A percentile compares a stretch with the other conserved stretches of the same genome.
phyloP scores from a whole-genome alignment of 2,329 filamentous ascomycete species.

The Ramularia endophylla region DNA sequence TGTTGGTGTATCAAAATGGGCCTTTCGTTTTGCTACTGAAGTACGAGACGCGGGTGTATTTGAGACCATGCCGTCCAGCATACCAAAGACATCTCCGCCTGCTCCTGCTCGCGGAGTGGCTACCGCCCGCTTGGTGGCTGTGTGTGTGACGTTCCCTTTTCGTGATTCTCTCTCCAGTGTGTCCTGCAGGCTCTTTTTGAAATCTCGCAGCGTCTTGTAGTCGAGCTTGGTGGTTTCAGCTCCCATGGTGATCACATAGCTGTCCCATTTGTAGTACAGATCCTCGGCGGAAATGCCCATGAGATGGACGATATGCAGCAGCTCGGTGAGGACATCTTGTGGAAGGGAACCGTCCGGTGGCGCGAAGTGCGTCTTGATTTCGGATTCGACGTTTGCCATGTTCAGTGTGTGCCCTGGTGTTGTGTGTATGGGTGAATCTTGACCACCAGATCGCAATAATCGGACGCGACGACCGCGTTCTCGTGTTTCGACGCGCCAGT shows the following conservation, averaged over 20 bases:
- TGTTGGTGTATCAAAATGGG: conserved; percentile 45
- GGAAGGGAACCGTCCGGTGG: conserved; percentile 52
- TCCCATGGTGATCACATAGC: conserved; percentile 93
- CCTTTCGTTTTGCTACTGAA: conserved; percentile 44
- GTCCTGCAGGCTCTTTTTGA: conserved; percentile 86
- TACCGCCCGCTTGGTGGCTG: conserved; percentile 57
- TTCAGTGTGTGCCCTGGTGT: too few relatives aligned
- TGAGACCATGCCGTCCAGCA: conserved; percentile 44
- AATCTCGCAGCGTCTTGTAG: conserved; percentile 63
- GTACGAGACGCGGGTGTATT: conserved; percentile 35
- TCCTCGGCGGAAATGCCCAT: conserved; percentile 78
- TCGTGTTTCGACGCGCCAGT: too few relatives aligned
- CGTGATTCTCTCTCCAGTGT: conserved; percentile 70
- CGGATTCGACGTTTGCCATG: conserved; percentile 20
- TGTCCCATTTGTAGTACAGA: conserved; percentile 98
- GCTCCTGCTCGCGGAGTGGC: conserved; percentile 55
- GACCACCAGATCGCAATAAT: too few relatives aligned
- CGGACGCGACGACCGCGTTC: too few relatives aligned
- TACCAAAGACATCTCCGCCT: conserved; percentile 67
- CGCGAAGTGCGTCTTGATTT: conserved; percentile 56
- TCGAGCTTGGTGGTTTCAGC: conserved; percentile 67
- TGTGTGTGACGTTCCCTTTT: conserved; percentile 50
- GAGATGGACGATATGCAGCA: conserved; percentile 79
- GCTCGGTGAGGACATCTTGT: conserved; percentile 70
- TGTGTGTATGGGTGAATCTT: too few relatives aligned